Evolutionary conservation across 2,329 filamentous ascomycete genomes (phyloP).

Genomic region (Trichoderma koningii): DNA sequence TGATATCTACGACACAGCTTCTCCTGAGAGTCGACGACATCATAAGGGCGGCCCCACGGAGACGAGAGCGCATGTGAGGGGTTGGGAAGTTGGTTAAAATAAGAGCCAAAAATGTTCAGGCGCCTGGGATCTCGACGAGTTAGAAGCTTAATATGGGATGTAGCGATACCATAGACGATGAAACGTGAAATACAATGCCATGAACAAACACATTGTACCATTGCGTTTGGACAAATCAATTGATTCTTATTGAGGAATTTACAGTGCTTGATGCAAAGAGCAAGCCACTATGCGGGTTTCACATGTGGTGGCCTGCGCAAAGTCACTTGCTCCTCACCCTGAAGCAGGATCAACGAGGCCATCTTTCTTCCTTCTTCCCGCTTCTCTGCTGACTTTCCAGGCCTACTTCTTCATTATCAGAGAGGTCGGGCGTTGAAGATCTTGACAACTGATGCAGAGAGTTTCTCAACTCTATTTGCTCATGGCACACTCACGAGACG

Average conservation of each 20-base stretch:
- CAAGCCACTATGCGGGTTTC: not conserved
- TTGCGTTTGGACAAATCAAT: not conserved
- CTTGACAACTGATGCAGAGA: too few relatives aligned
- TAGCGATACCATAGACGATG: slow-evolving; percentile 45
- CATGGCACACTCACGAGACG: too few relatives aligned
- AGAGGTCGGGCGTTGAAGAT: too few relatives aligned
- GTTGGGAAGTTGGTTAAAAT: slow-evolving; percentile 13
- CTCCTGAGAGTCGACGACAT: slow-evolving; percentile 96
- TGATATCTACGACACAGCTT: slow-evolving; percentile 55
- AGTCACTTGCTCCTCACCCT: slow-evolving; percentile 14
- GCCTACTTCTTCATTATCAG: too few relatives aligned
- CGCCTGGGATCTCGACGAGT: slow-evolving; percentile 21
- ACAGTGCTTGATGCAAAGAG: not conserved
- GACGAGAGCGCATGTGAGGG: slow-evolving; percentile 45
- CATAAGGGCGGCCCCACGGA: slow-evolving; percentile 84
- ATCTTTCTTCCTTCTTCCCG: not conserved
- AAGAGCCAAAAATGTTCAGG: slow-evolving; percentile 33
- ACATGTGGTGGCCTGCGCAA: not conserved
- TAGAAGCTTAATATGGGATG: slow-evolving; percentile 38
- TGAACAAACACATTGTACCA: not conserved
- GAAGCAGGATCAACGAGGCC: not conserved
- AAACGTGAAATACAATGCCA: slow-evolving; percentile 31
- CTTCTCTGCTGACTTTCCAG: not conserved
- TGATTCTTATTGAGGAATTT: not conserved
- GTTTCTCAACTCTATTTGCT: too few relatives aligned